Evolutionary conservation across 352 stramenopile species (phyloP).

Genomic region (Pythium coloratum): DNA sequence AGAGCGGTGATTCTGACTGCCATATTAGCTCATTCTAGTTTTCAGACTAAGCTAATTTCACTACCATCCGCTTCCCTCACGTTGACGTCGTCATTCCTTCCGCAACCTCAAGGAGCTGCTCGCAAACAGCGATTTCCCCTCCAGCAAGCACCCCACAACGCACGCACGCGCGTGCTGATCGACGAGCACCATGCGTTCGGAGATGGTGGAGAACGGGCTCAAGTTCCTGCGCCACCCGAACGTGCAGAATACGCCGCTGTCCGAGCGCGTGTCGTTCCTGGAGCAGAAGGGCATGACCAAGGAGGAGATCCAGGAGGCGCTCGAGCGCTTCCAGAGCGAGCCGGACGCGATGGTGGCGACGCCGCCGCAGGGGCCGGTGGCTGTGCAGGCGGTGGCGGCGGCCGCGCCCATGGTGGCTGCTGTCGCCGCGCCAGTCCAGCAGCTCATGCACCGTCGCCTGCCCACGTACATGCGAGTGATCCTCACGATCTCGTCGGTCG

Average conservation of each 20-base stretch:
- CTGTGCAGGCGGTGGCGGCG: constrained; percentile 16
- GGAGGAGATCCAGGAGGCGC: constrained; percentile 74
- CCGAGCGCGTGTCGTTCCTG: constrained; percentile 74
- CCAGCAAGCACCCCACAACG: neutral
- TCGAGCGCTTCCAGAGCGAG: constrained; percentile 43
- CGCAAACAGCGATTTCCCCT: neutral
- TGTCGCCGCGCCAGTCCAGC: constrained; percentile 41
- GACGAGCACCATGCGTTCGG: constrained; percentile 33
- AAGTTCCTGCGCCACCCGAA: constrained; percentile 82
- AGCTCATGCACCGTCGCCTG: constrained; percentile 40
- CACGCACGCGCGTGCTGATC: neutral
- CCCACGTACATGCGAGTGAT: constrained; percentile 63
- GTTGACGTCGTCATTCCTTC: constrained; percentile 8
- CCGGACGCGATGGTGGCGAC: constrained; percentile 12
- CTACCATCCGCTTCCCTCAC: neutral
- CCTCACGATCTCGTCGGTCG: constrained; percentile 69
- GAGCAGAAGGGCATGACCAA: constrained; percentile 83
- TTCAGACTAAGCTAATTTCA: neutral
- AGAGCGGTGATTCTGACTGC: too few relatives aligned
- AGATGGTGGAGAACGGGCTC: constrained; percentile 79
- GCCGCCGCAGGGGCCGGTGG: constrained; percentile 13
- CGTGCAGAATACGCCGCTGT: constrained; percentile 79
- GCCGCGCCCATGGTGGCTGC: constrained; percentile 51
- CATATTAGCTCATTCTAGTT: too few relatives aligned
- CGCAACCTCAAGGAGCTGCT: constrained; percentile 2